These are phyloP conservation scores for Mollisiaceae sp. DNA, from an alignment of 2,329 filamentous ascomycete genomes.

Conservation along the genomic window DNA sequence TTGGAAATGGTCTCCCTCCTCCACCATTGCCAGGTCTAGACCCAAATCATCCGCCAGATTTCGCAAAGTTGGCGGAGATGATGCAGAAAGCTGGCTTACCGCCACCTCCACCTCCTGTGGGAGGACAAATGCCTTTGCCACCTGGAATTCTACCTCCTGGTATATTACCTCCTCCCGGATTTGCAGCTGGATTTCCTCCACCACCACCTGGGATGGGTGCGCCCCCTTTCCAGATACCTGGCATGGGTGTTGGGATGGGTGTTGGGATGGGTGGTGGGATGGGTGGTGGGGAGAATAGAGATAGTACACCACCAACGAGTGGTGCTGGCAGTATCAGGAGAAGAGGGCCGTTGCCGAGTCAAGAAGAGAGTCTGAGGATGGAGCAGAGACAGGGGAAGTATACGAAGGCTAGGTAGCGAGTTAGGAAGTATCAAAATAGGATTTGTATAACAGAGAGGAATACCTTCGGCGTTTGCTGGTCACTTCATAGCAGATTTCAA, in stretches of 20 bases:
- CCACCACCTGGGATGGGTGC: conserved; percentile 48
- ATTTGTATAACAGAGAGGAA: conserved; percentile 28
- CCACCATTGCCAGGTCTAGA: conserved; percentile 58
- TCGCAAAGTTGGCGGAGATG: conserved; percentile 65
- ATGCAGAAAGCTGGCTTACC: conserved; percentile 69
- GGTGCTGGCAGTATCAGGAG: conserved; percentile 54
- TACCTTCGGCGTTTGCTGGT: conserved; percentile 1
- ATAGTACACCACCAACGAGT: conserved; percentile 34
- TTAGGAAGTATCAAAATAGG: neutral
- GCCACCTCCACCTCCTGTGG: conserved; percentile 60
- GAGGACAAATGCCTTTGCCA: conserved; percentile 38
- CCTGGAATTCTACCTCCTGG: conserved; percentile 54
- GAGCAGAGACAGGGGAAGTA: conserved; percentile 73
- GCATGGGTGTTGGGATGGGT: conserved; percentile 37
- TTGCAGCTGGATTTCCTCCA: conserved; percentile 41
- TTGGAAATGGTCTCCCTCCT: conserved; percentile 53
- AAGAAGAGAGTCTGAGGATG: conserved; percentile 79
- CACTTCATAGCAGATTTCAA: neutral
- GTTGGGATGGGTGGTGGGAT: conserved; percentile 40
- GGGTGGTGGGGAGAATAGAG: conserved; percentile 39
- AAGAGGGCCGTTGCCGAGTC: conserved; percentile 77
- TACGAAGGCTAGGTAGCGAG: conserved; percentile 49
- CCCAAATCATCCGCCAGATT: conserved; percentile 63
- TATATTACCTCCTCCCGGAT: conserved; percentile 46
- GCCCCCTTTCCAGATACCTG: conserved; percentile 43